Evolutionary conservation across 805 yeast species (phyloP), one percentile per base, ranked within the genome.

Genomic region (Lipomyces chichibuensis): DNA sequence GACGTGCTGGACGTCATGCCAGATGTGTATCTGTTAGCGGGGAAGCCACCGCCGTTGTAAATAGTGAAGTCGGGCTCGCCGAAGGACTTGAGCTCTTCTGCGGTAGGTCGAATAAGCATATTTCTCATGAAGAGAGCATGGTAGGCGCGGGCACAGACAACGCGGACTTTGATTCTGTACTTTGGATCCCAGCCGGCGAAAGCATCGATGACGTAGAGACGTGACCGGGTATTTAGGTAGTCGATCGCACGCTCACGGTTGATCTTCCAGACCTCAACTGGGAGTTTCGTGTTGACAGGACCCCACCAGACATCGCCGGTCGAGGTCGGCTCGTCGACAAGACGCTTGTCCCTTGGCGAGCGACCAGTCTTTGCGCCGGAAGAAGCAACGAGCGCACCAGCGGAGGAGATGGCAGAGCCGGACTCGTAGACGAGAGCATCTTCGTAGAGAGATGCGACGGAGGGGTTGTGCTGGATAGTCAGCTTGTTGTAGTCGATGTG

Each of bases 101-200:
- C 87, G 35, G 97, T 89, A 73, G 99, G 99, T 14, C 92, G 88
- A 80, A 94, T 95, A 82, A 94, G 84, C 99, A 94, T 94, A 80
- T 94, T 94, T 77, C 96, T 89, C 99, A 94, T 94, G 84, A 94
- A 94, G 74, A 94, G 82, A 25, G 98, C 98, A 78, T 94, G 99
- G 85, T 94, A 94, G 65, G 99, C 98, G 80, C 99, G 88, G 69
- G 98, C 98, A 83, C 98, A 93, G 64, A 93, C 94, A 72, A 93
- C 88, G 81, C 98, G 87, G 67, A 93, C 96, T 84, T 94, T 94
- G 79, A 93, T 87, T 83, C 98, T 87, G 87, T 94, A 94, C 77
- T 91, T 88, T 77, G 98, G 97, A 80, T 94, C 99, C 99, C 99
- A 94, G 73, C 99, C 99, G 59, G 98, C 99, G 78, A 80, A 94